Conservation (phyloP, 2,329 filamentous ascomycete genomes). For the Orbilia brochopaga region DNA sequence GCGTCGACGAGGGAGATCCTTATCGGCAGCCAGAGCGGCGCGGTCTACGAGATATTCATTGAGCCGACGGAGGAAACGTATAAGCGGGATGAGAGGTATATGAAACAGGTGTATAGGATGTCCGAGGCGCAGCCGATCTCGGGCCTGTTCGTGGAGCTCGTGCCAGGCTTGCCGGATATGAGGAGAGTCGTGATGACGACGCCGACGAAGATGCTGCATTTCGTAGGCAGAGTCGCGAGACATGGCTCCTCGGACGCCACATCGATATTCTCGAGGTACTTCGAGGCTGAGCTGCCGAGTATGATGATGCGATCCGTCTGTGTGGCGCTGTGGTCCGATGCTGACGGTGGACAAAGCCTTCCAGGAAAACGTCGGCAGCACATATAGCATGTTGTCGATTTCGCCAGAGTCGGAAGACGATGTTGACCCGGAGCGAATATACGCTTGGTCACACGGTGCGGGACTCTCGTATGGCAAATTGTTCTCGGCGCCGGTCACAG, state of each 20-base stretch:
- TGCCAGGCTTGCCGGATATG: slow-evolving; percentile 72
- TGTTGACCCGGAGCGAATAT: slow-evolving; percentile 71
- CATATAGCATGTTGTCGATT: slow-evolving; percentile 54
- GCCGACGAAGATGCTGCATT: slow-evolving; percentile 76
- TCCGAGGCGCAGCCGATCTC: slow-evolving; percentile 78
- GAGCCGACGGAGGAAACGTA: slow-evolving; percentile 96
- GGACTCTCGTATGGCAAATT: slow-evolving; percentile 88
- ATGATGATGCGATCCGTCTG: slow-evolving; percentile 18
- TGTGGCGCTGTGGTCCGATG: neutral
- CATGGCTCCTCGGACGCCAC: slow-evolving; percentile 77
- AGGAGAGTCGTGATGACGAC: slow-evolving; percentile 82
- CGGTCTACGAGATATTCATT: slow-evolving; percentile 92
- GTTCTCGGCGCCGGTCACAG: slow-evolving; percentile 66
- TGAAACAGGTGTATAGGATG: slow-evolving; percentile 81
- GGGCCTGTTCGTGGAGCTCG: slow-evolving; percentile 80
- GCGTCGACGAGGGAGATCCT: slow-evolving; percentile 94
- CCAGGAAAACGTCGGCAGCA: slow-evolving; percentile 52
- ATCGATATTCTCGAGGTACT: slow-evolving; percentile 84
- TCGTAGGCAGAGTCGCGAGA: slow-evolving; percentile 76
- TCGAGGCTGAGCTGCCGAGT: slow-evolving; percentile 72
- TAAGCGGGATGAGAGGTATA: slow-evolving; percentile 88
- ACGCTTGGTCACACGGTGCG: slow-evolving; percentile 87
- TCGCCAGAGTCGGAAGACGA: slow-evolving; percentile 61
- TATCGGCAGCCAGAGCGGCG: slow-evolving; percentile 88
- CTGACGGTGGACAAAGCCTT: slow-evolving; percentile 25